phyloP scores from a whole-genome alignment of 1,284 basidiomycete genomes.

The Trametes versicolor region DNA sequence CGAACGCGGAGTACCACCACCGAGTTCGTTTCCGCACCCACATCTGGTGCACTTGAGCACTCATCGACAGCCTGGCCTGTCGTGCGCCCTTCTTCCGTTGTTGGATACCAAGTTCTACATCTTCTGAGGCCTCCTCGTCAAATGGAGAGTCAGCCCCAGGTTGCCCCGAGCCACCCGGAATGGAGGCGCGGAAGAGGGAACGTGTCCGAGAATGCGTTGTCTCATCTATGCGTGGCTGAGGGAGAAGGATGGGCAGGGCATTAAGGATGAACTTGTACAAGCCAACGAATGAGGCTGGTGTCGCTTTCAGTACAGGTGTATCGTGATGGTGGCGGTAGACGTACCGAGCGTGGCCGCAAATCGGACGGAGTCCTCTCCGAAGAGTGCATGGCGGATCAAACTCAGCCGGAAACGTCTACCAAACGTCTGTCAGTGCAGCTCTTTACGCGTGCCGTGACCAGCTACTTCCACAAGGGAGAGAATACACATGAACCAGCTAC shows the following conservation, averaged over 20 bases:
- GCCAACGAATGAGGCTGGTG: slow-evolving; percentile 78
- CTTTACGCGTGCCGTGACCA: not conserved
- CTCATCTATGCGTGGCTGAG: slow-evolving; percentile 49
- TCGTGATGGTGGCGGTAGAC: slow-evolving; percentile 30
- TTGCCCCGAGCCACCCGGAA: slow-evolving; percentile 6
- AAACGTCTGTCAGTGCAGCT: not conserved
- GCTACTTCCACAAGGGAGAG: no score
- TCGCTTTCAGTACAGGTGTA: not conserved
- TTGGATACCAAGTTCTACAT: slow-evolving; percentile 31
- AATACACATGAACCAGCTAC: no score
- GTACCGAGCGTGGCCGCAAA: slow-evolving; percentile 88
- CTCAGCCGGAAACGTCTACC: slow-evolving; percentile 52
- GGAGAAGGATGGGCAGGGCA: slow-evolving; percentile 81
- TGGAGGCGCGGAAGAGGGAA: slow-evolving; percentile 48
- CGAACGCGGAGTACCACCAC: slow-evolving; percentile 90
- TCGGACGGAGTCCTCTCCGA: slow-evolving; percentile 82
- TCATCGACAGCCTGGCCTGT: slow-evolving; percentile 65
- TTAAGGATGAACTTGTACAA: slow-evolving; percentile 89
- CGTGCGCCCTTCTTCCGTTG: slow-evolving; percentile 42
- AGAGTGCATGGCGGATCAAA: slow-evolving; percentile 79
- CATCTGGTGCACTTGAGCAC: slow-evolving; percentile 67
- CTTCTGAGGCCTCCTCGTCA: slow-evolving; percentile 35
- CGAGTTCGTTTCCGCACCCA: slow-evolving; percentile 73
- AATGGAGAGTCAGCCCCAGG: slow-evolving; percentile 32
- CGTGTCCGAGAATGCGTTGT: slow-evolving; percentile 37